Evolutionary conservation across 202 grass and related monocot genomes (phyloP).

Genomic region (Zizania palustris): DNA sequence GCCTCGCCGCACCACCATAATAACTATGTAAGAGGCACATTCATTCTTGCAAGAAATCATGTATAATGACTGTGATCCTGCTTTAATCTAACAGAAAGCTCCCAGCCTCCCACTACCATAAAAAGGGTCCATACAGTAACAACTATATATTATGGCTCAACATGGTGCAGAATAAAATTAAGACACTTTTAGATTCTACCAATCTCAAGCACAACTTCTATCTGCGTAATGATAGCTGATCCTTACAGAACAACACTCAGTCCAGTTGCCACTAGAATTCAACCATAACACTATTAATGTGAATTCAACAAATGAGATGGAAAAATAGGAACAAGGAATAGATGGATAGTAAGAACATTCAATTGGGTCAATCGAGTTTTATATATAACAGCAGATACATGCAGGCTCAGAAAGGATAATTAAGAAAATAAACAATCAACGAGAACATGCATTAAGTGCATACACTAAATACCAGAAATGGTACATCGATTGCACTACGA

Average conservation of each 20-base stretch:
- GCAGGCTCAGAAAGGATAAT: neutral
- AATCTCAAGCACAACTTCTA: neutral
- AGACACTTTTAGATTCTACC: constrained; percentile 25
- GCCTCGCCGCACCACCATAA: too few species aligned
- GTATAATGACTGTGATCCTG: neutral
- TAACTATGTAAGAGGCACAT: neutral
- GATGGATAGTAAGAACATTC: neutral
- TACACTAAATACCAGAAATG: neutral
- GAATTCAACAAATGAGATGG: constrained; percentile 24
- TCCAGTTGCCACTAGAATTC: neutral
- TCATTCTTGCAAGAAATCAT: neutral
- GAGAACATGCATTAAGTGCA: neutral
- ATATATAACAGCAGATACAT: neutral
- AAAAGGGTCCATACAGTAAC: neutral
- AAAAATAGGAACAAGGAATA: neutral
- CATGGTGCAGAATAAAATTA: neutral
- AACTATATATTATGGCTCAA: constrained; percentile 3
- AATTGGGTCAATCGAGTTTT: neutral
- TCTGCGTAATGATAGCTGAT: constrained; percentile 8
- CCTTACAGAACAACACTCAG: neutral
- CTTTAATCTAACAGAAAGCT: neutral
- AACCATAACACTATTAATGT: neutral
- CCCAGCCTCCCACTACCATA: neutral
- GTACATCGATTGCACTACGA: neutral
- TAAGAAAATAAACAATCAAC: neutral